These are phyloP conservation scores for Bassia scoparia DNA, from an alignment of 148 eudicot genomes.

Conservation along the genomic window DNA sequence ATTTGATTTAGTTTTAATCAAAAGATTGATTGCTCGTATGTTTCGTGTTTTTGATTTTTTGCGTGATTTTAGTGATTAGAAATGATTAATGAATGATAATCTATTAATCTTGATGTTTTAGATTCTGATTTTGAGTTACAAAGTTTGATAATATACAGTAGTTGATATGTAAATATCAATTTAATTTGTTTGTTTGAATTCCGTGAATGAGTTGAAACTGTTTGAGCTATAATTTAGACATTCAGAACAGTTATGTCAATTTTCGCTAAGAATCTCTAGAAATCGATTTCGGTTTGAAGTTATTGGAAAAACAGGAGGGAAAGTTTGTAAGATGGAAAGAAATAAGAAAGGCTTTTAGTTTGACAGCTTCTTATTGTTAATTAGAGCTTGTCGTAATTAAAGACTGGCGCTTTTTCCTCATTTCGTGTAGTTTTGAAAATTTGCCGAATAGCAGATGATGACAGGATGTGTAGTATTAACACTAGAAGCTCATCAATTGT, in stretches of 20 bases:
- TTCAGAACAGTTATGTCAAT: too few species aligned
- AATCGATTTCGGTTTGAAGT: not conserved
- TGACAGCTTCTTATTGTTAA: not conserved
- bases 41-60: not conserved
- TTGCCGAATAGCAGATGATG: not conserved
- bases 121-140: too few species aligned
- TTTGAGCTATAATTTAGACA: too few species aligned
- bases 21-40: too few species aligned
- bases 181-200: too few species aligned
- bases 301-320: not conserved
- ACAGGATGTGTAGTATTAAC: not conserved
- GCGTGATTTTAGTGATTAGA: not conserved
- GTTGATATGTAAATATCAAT: too few species aligned
- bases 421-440: not conserved
- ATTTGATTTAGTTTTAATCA: not conserved
- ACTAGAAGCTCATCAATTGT: not conserved
- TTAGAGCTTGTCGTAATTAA: not conserved
- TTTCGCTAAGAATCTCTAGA: too few species aligned
- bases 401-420: not conserved
- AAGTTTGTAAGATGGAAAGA: not conserved
- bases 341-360: not conserved
- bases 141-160: too few species aligned
- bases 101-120: not conserved
- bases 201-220: too few species aligned
- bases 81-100: not conserved